Evolutionary conservation across 345 rosid species (phyloP).

Genomic region (Citrus sp.): DNA sequence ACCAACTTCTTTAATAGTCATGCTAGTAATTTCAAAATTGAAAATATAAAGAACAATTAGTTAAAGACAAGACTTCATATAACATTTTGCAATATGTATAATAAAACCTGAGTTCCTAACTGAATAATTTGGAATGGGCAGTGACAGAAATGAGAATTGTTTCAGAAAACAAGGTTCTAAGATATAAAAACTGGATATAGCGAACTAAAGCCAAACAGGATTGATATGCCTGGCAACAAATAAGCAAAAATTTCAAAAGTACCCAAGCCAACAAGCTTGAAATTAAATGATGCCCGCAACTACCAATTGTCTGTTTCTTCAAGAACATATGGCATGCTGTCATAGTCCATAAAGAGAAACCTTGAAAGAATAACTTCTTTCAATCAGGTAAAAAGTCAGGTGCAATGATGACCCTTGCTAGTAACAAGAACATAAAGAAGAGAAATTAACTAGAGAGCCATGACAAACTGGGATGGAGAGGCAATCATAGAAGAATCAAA

Average conservation of each 20-base stretch:
- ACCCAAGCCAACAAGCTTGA: not conserved
- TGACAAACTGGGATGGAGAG: not conserved
- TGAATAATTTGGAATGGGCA: not conserved
- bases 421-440: not conserved
- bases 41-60: constrained; percentile 8
- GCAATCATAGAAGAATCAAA: not conserved
- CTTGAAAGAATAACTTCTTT: not conserved
- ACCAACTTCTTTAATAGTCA: constrained; percentile 74
- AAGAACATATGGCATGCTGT: not conserved
- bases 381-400: not conserved
- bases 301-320: not conserved
- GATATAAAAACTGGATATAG: not conserved
- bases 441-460: not conserved
- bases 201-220: not conserved
- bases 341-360: constrained; percentile 3
- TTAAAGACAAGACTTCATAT: not conserved
- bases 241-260: not conserved
- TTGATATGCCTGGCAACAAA: not conserved
- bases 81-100: not conserved
- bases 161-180: not conserved
- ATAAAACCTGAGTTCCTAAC: not conserved
- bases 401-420: not conserved
- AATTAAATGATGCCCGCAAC: not conserved
- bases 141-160: not conserved
- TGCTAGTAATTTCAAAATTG: constrained; percentile 47